Evolutionary conservation across 352 stramenopile species (phyloP).

Genomic region (Globisporangium viniferum): DNA sequence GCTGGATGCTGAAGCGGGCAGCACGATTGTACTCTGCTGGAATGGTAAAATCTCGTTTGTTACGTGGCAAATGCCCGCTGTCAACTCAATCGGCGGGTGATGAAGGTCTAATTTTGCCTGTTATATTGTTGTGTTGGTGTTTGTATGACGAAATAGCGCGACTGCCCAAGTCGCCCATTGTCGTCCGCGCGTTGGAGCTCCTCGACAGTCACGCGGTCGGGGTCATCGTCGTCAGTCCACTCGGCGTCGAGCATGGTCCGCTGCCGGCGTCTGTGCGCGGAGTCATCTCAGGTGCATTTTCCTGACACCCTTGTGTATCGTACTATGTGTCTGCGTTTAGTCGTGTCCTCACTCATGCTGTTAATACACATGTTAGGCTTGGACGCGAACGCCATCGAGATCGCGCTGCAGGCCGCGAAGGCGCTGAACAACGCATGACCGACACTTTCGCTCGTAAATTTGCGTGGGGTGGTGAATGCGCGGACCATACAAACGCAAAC

Average conservation of each 20-base stretch:
- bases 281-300: conserved; percentile 26
- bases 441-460: neutral
- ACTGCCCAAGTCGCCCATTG: conserved; percentile 29
- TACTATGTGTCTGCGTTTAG: too few species aligned
- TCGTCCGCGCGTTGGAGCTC: conserved; percentile 30
- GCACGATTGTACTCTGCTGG: conserved; percentile 40
- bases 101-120: neutral
- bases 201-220: conserved; percentile 18
- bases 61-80: neutral
- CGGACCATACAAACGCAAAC: neutral
- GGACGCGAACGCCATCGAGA: neutral
- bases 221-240: conserved; percentile 33
- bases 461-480: neutral
- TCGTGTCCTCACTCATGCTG: neutral
- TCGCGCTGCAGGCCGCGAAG: conserved; percentile 8
- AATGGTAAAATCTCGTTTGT: conserved; percentile 24
- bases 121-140: neutral
- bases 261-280: conserved; percentile 31
- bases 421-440: neutral
- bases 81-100: neutral
- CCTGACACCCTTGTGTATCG: neutral
- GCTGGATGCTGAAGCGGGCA: conserved; percentile 13
- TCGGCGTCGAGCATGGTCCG: conserved; percentile 28
- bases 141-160: conserved; percentile 14
- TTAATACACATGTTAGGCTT: neutral